phyloP scores from a whole-genome alignment of 805 yeast species.

The Yueomyces sinensis region DNA sequence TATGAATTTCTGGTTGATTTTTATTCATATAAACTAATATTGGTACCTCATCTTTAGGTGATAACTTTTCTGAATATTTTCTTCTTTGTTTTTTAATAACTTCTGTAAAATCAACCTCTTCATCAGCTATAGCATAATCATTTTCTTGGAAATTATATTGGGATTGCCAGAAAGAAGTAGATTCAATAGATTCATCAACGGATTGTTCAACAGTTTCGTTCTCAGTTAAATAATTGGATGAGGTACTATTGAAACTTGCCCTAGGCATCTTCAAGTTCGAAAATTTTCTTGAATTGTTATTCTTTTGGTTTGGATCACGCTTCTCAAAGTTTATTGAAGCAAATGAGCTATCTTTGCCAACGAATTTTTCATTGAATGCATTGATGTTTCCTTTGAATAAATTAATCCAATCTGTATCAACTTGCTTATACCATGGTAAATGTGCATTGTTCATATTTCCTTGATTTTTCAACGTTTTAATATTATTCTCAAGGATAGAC shows the following conservation, averaged over 20 bases:
- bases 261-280: neutral
- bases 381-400: constrained; percentile 26
- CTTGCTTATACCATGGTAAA: constrained; percentile 21
- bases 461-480: constrained; percentile 2
- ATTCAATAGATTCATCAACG: neutral
- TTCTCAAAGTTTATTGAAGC: constrained; percentile 16
- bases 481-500: constrained; percentile 10
- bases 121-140: constrained; percentile 7
- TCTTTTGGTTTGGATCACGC: neutral
- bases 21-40: neutral
- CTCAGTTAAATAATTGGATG: neutral
- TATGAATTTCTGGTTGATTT: constrained; percentile 6
- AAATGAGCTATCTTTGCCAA: constrained; percentile 24
- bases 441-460: neutral
- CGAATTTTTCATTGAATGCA: constrained; percentile 29
- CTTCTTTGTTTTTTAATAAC: constrained; percentile 10
- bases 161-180: constrained; percentile 1
- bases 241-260: neutral
- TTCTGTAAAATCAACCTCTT: constrained; percentile 8
- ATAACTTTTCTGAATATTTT: constrained; percentile 3
- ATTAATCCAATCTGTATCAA: constrained; percentile 18
- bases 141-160: neutral
- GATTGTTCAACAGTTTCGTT: neutral
- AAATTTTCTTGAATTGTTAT: constrained; percentile 1
- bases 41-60: neutral